Evolutionary conservation across 768 basidiomycete genomes (phyloP).

Genomic region (Lenzites betulinus): DNA sequence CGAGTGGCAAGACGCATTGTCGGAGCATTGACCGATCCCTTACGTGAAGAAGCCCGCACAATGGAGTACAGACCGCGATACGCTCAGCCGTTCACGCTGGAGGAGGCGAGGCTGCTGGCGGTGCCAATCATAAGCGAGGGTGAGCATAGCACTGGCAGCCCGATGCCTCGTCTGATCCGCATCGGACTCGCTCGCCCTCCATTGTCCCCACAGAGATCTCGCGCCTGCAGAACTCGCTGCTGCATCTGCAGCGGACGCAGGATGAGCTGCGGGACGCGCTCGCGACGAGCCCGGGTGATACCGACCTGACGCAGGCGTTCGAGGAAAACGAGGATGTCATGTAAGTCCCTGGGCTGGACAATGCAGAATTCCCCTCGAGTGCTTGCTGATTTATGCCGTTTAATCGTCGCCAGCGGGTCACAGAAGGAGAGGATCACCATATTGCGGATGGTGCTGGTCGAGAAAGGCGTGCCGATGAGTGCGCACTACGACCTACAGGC

Average conservation of each 20-base stretch:
- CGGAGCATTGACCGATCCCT: neutral
- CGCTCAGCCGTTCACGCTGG: constrained; percentile 73
- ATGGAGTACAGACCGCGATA: constrained; percentile 74
- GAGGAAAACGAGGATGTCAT: constrained; percentile 76
- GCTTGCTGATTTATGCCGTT: too few relatives aligned
- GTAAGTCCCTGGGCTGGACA: constrained; percentile 41
- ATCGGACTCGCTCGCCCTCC: neutral
- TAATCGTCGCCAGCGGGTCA: constrained; percentile 49
- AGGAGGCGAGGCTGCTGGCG: constrained; percentile 65
- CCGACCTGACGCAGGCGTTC: constrained; percentile 58
- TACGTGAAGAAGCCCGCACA: neutral
- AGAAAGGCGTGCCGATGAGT: constrained; percentile 53
- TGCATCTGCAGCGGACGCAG: constrained; percentile 65
- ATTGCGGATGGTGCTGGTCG: constrained; percentile 60
- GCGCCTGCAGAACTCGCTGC: constrained; percentile 71
- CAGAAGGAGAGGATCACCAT: constrained; percentile 76
- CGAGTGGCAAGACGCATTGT: neutral
- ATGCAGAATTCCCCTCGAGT: neutral
- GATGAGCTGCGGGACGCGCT: constrained; percentile 51
- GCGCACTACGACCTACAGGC: constrained; percentile 46
- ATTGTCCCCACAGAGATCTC: constrained; percentile 59
- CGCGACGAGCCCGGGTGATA: constrained; percentile 43
- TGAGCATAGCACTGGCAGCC: constrained; percentile 29
- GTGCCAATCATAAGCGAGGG: constrained; percentile 73
- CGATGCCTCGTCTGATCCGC: neutral